phyloP scores from a whole-genome alignment of 768 basidiomycete genomes.

The Lactarius akahatsu region DNA sequence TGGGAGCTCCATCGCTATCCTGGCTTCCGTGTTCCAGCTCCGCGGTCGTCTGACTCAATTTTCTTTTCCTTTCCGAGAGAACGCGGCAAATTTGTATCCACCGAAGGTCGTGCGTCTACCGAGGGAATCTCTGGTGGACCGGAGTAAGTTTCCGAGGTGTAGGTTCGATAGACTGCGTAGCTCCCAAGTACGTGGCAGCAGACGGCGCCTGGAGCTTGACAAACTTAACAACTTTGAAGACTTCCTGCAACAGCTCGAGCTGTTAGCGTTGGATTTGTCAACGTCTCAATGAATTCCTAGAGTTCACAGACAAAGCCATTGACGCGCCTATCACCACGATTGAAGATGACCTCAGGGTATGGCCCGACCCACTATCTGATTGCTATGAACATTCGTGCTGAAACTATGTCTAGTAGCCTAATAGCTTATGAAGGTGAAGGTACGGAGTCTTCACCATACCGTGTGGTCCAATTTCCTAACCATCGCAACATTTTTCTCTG shows the following conservation, averaged over 20 bases:
- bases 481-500: no score
- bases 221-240: constrained; percentile 61
- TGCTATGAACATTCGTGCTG: constrained; percentile 6
- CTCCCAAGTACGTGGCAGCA: constrained; percentile 44
- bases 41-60: constrained; percentile 68
- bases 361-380: constrained; percentile 16
- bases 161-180: constrained; percentile 36
- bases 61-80: constrained; percentile 66
- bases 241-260: constrained; percentile 64
- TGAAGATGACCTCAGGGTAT: constrained; percentile 65
- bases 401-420: constrained; percentile 48
- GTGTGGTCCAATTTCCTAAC: no score
- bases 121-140: constrained; percentile 41
- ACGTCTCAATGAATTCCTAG: no score
- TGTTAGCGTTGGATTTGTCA: constrained; percentile 61
- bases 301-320: constrained; percentile 70
- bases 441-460: no score
- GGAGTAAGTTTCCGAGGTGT: constrained; percentile 38
- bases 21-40: constrained; percentile 71
- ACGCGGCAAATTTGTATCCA: constrained; percentile 70
- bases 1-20: constrained; percentile 74
- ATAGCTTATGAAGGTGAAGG: no score
- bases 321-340: constrained; percentile 67
- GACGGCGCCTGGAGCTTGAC: constrained; percentile 53
- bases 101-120: constrained; percentile 53